These are phyloP conservation scores for Quercus parvula DNA, from an alignment of 306 rosid genomes.

Conservation along the genomic window DNA sequence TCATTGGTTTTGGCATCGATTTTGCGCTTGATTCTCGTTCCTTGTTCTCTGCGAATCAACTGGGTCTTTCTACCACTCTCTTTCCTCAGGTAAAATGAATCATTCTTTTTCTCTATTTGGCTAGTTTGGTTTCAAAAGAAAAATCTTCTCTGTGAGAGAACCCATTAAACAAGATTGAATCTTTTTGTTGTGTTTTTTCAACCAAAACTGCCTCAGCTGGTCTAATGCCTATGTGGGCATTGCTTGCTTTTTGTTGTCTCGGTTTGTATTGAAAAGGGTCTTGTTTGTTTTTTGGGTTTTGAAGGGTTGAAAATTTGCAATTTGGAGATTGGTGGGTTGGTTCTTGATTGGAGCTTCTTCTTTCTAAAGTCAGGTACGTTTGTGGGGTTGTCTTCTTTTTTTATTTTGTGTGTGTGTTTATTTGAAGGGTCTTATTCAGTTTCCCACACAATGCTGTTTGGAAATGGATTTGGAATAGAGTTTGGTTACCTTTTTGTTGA, in stretches of 20 bases:
- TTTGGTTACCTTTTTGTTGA: neutral
- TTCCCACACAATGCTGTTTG: neutral
- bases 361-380: conserved; percentile 13
- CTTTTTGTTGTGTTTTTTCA: neutral
- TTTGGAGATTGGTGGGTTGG: neutral
- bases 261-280: conserved; percentile 1
- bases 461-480: neutral
- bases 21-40: conserved; percentile 9
- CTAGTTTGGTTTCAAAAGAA: neutral
- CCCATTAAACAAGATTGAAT: neutral
- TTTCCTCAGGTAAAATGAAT: conserved; percentile 9
- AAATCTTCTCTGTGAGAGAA: neutral
- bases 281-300: conserved; percentile 10
- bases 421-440: neutral
- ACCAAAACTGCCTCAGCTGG: conserved; percentile 3
- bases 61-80: neutral
- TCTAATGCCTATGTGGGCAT: neutral
- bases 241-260: too few relatives aligned
- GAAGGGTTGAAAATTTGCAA: conserved; percentile 4
- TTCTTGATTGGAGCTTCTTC: neutral
- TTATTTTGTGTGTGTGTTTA: neutral
- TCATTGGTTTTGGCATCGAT: conserved; percentile 24
- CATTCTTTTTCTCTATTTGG: neutral
- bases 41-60: conserved; percentile 9
- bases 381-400: neutral